Evolutionary conservation across 495 filamentous ascomycete genomes (phyloP).

Genomic region (Entonaema liquescens): DNA sequence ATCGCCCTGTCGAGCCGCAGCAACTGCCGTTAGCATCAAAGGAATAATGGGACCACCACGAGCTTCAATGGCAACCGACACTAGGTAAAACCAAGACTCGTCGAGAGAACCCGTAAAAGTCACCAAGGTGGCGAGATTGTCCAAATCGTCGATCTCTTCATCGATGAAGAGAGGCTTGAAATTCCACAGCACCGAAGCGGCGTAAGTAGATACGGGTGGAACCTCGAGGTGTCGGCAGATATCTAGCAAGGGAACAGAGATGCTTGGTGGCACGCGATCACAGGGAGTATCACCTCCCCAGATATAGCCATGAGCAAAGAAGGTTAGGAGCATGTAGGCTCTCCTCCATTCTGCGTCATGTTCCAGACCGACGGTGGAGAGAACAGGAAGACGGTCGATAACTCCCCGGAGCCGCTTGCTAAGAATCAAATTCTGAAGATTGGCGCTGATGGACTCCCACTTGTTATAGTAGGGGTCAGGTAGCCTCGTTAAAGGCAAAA

Average conservation of each 20-base stretch:
- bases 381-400: conserved; percentile 79
- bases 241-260: conserved; percentile 82
- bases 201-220: conserved; percentile 94
- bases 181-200: conserved; percentile 93
- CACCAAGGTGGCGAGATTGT: conserved; percentile 83
- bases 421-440: conserved; percentile 86
- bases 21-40: conserved; percentile 86
- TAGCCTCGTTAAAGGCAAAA: conserved; percentile 79
- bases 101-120: conserved; percentile 97
- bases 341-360: conserved; percentile 89
- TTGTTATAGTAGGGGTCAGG: conserved; percentile 90
- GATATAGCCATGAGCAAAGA: conserved; percentile 92
- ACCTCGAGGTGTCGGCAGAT: conserved; percentile 85
- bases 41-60: conserved; percentile 88
- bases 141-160: conserved; percentile 79
- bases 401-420: conserved; percentile 80
- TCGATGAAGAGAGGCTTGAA: conserved; percentile 86
- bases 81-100: conserved; percentile 97
- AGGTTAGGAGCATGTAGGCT: conserved; percentile 86
- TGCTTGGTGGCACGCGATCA: conserved; percentile 82
- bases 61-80: conserved; percentile 95
- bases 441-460: conserved; percentile 86
- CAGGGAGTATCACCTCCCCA: conserved; percentile 89
- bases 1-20: conserved; percentile 78
- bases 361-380: conserved; percentile 80